Percentiles rank a stretch among this genome's conserved stretches.
Evolutionary conservation across 805 yeast genomes (phyloP).

Genomic region (Isabelozyma gotoi): DNA sequence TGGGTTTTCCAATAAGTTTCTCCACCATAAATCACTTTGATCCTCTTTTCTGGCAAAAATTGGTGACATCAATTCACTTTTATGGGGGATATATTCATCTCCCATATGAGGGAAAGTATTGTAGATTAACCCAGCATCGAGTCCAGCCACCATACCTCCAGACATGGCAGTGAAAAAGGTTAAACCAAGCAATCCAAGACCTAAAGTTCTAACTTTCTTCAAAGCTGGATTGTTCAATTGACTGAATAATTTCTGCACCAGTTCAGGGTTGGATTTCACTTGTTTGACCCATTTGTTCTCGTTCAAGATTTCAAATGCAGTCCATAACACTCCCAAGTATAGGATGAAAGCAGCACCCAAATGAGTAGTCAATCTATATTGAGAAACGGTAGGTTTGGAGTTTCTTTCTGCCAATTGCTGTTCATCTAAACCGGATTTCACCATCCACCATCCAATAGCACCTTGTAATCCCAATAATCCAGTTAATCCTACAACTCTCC

Average conservation of each 20-base stretch:
- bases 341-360: constrained; percentile 88
- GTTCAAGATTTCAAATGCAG: constrained; percentile 80
- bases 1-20: constrained; percentile 93
- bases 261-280: constrained; percentile 48
- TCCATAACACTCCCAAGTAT: constrained; percentile 86
- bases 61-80: constrained; percentile 75
- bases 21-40: constrained; percentile 78
- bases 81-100: constrained; percentile 70
- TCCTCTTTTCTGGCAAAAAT: constrained; percentile 67
- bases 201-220: constrained; percentile 53
- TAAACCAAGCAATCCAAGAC: constrained; percentile 59
- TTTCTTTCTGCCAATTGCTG: constrained; percentile 73
- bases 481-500: constrained; percentile 69
- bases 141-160: constrained; percentile 97
- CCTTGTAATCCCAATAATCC: constrained; percentile 89
- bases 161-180: constrained; percentile 92
- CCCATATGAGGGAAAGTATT: constrained; percentile 98
- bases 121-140: constrained; percentile 95
- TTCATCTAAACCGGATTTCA: constrained; percentile 87
- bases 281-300: constrained; percentile 63
- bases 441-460: constrained; percentile 99
- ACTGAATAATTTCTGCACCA: constrained; percentile 53
- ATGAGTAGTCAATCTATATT: constrained; percentile 90
- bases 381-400: constrained; percentile 97
- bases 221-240: constrained; percentile 63